Evolutionary conservation across 129 eudicot genomes (phyloP).

Genomic region (Saussurea involucrata): DNA sequence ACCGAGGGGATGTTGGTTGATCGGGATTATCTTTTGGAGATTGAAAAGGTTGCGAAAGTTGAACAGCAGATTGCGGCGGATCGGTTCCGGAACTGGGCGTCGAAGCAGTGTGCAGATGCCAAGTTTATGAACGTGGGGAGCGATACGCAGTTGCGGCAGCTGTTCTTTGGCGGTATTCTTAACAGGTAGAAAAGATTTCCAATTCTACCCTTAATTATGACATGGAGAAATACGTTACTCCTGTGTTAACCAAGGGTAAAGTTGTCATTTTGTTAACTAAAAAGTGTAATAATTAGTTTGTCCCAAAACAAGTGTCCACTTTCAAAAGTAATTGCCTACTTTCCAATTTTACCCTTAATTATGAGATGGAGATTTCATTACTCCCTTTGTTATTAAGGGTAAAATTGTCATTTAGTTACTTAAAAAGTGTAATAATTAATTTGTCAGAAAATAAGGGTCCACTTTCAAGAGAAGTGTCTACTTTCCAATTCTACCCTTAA

Average conservation of each 20-base stretch:
- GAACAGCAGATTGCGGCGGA: constrained; percentile 84
- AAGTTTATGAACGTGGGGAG: constrained; percentile 90
- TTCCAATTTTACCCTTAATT: neutral
- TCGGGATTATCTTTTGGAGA: constrained; percentile 69
- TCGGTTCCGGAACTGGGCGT: constrained; percentile 91
- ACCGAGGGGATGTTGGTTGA: constrained; percentile 90
- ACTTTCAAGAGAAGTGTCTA: neutral
- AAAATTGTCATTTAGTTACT: neutral
- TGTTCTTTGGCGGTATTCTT: constrained; percentile 75
- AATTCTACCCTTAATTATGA: neutral
- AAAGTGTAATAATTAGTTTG: neutral
- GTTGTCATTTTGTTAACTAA: neutral
- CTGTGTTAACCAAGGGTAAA: neutral
- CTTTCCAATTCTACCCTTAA: neutral
- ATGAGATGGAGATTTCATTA: neutral
- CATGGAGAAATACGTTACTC: neutral
- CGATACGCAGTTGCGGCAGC: constrained; percentile 82
- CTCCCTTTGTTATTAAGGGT: neutral
- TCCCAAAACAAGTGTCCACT: neutral
- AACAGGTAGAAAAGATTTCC: constrained; percentile 55
- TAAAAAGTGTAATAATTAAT: neutral
- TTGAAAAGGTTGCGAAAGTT: constrained; percentile 77
- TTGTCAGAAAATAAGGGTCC: neutral
- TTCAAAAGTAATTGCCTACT: neutral
- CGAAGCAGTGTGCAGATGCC: constrained; percentile 77